A percentile compares a stretch with the other conserved stretches of the same genome.
Evolutionary conservation across 202 grass and related monocot species (phyloP).

Genomic region (Schoenoplectus tabernaemontani): DNA sequence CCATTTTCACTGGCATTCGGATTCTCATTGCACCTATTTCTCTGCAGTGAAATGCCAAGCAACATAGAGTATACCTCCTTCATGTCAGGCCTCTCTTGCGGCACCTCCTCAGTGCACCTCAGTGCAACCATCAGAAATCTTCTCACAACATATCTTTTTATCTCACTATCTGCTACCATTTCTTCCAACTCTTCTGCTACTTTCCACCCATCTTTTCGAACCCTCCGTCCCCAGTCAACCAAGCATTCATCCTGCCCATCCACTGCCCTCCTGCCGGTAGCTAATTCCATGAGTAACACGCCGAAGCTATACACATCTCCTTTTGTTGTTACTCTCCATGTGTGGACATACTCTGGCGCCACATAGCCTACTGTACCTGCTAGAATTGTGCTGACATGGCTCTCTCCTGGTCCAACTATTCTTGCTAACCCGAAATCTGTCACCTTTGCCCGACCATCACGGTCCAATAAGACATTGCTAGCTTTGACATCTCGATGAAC

Average conservation of each 20-base stretch:
- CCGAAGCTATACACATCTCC: conserved; percentile 95
- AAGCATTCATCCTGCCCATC: conserved; percentile 71
- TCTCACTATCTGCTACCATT: neutral
- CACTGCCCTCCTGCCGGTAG: conserved; percentile 47
- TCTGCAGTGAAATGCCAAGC: conserved; percentile 18
- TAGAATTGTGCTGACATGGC: conserved; percentile 85
- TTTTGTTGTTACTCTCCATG: conserved; percentile 83
- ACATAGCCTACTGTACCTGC: conserved; percentile 91
- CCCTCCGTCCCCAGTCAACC: conserved; percentile 50
- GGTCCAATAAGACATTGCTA: conserved; percentile 74
- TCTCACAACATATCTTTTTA: conserved; percentile 20
- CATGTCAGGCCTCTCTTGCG: conserved; percentile 68
- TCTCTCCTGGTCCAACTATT: conserved; percentile 52
- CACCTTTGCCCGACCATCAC: conserved; percentile 40
- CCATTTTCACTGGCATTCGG: neutral
- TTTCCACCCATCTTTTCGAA: conserved; percentile 32
- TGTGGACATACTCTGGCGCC: conserved; percentile 73
- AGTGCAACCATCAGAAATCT: conserved; percentile 46
- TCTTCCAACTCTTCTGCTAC: neutral
- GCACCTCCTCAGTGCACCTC: conserved; percentile 58
- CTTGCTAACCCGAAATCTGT: conserved; percentile 89
- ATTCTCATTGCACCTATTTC: neutral
- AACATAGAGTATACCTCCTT: conserved; percentile 36
- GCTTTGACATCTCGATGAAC: conserved; percentile 97
- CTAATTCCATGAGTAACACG: conserved; percentile 82